phyloP scores from a whole-genome alignment of 169 alveolate genomes.

The Plasmodium yoelii region DNA sequence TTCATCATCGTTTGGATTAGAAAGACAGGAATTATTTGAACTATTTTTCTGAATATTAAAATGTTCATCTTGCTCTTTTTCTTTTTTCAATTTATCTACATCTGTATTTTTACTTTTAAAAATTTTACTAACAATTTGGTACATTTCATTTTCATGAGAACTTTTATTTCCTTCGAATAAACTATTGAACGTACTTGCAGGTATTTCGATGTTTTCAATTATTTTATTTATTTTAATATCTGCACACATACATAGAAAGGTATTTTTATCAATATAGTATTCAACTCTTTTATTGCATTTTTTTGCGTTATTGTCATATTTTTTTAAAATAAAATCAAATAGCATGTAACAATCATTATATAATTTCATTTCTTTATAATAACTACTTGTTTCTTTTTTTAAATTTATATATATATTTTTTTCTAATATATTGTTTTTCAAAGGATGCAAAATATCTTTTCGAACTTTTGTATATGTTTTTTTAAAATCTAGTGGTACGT shows the following conservation, averaged over 20 bases:
- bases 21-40: slow-evolving; percentile 14
- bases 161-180: slow-evolving; percentile 41
- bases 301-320: slow-evolving; percentile 67
- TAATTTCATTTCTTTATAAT: slow-evolving; percentile 71
- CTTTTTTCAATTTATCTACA: background rate
- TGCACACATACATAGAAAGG: slow-evolving; percentile 77
- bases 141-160: slow-evolving; percentile 44
- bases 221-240: slow-evolving; percentile 75
- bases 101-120: slow-evolving; percentile 29
- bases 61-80: background rate
- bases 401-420: slow-evolving; percentile 74
- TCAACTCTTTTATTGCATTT: slow-evolving; percentile 71
- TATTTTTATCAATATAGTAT: slow-evolving; percentile 67
- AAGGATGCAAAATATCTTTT: slow-evolving; percentile 76
- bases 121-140: slow-evolving; percentile 54
- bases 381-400: slow-evolving; percentile 68
- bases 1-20: background rate
- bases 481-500: slow-evolving; percentile 48
- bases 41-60: slow-evolving; percentile 2
- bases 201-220: slow-evolving; percentile 62
- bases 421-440: slow-evolving; percentile 68
- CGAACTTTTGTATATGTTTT: slow-evolving; percentile 63
- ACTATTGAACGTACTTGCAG: slow-evolving; percentile 27
- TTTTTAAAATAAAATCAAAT: slow-evolving; percentile 69
- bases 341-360: slow-evolving; percentile 69